phyloP scores from a whole-genome alignment of 768 basidiomycete species.

The Russula sp. region DNA sequence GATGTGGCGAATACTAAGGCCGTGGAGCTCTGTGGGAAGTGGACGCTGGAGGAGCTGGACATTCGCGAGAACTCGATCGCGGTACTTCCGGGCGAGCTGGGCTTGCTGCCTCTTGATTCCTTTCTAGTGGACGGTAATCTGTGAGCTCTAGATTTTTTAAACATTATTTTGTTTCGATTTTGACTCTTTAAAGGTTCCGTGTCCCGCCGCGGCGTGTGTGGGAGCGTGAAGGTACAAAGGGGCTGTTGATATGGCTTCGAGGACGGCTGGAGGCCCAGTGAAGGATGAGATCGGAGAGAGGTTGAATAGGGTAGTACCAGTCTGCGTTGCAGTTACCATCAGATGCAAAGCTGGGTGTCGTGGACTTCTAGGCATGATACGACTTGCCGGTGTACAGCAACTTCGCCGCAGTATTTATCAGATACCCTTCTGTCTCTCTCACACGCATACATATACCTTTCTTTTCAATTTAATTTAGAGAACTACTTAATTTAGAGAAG shows the following conservation, averaged over 20 bases:
- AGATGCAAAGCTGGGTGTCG: no score
- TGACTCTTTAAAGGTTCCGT: slow-evolving; percentile 55
- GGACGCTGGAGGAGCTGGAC: slow-evolving; percentile 82
- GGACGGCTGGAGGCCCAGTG: slow-evolving; percentile 51
- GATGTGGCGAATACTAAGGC: slow-evolving; percentile 38
- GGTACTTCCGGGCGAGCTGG: slow-evolving; percentile 65
- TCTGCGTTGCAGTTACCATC: not conserved
- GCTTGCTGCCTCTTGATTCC: slow-evolving; percentile 73
- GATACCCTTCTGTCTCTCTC: no score
- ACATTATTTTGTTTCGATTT: not conserved
- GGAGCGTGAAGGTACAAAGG: slow-evolving; percentile 85
- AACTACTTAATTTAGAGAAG: no score
- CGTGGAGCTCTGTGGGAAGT: slow-evolving; percentile 50
- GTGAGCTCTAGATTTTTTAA: slow-evolving; percentile 45
- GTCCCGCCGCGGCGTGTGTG: slow-evolving; percentile 77
- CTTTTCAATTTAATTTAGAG: no score
- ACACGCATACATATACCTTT: no score
- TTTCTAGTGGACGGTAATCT: slow-evolving; percentile 82
- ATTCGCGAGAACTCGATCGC: slow-evolving; percentile 77
- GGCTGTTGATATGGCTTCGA: slow-evolving; percentile 72
- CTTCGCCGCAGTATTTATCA: no score
- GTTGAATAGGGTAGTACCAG: not conserved
- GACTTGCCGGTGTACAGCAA: no score
- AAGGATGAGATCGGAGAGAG: not conserved
- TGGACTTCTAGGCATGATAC: no score